Conservation (phyloP, 78 protist species). For the Emiliania huxleyi region DNA sequence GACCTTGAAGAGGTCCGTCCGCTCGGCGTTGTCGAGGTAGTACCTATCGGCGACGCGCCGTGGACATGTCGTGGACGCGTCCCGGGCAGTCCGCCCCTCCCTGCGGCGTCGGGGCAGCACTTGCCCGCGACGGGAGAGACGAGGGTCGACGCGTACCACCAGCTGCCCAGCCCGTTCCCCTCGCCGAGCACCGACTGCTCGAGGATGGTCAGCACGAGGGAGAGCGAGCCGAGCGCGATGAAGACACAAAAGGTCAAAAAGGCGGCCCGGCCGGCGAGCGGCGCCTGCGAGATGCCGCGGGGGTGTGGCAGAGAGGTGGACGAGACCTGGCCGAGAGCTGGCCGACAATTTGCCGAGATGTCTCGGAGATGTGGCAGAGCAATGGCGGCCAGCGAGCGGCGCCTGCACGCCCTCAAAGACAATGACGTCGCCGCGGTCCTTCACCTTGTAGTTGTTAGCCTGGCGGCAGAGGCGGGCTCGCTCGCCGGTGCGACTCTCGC, state of each 20-base stretch:
- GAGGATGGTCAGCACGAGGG: conserved; percentile 6
- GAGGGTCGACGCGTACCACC: neutral
- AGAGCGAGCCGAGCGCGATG: neutral
- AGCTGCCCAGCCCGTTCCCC: neutral
- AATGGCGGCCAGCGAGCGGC: neutral
- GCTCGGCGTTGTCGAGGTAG: conserved; percentile 26
- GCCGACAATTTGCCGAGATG: too few species aligned
- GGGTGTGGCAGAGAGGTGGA: too few species aligned
- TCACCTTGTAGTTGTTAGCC: conserved; percentile 7
- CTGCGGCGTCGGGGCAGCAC: conserved; percentile 3
- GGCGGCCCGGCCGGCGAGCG: neutral
- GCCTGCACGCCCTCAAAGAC: neutral
- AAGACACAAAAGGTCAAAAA: neutral
- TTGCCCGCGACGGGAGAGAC: conserved; percentile 3
- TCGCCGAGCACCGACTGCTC: neutral
- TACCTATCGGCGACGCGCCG: too few species aligned
- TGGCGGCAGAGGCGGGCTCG: too few species aligned
- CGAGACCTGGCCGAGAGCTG: too few species aligned
- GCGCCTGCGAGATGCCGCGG: too few species aligned
- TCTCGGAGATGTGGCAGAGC: too few species aligned
- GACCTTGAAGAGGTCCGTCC: neutral
- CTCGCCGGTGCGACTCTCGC: too few species aligned
- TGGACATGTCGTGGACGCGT: too few species aligned
- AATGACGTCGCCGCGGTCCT: neutral
- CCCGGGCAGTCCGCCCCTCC: too few species aligned